These are phyloP conservation scores for Avicennia marina DNA, from an alignment of 257 asterid genomes.

Conservation along the genomic window DNA sequence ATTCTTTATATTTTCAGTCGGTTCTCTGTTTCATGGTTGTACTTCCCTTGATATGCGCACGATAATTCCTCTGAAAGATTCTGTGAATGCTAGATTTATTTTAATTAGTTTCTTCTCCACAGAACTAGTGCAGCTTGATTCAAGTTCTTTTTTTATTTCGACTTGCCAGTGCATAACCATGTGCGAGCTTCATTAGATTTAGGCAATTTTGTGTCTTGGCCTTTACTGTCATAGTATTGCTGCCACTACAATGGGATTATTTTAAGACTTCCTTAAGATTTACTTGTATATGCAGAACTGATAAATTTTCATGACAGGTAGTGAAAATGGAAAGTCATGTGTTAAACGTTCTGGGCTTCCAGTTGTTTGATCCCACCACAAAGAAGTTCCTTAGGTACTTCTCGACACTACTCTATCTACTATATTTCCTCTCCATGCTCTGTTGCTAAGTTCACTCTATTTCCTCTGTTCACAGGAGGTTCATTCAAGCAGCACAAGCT, in stretches of 20 bases:
- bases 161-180: too few relatives aligned
- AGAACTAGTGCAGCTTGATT: too few relatives aligned
- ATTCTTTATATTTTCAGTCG: not conserved
- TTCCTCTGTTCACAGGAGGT: constrained; percentile 59
- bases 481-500: constrained; percentile 92
- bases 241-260: too few relatives aligned
- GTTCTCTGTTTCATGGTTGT: not conserved
- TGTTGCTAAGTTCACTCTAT: constrained; percentile 10
- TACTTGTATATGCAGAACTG: constrained; percentile 2
- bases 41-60: too few relatives aligned
- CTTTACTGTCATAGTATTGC: too few relatives aligned
- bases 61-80: too few relatives aligned
- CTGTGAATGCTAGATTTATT: too few relatives aligned
- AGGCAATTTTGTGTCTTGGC: too few relatives aligned
- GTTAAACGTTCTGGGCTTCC: constrained; percentile 66
- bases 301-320: constrained; percentile 49
- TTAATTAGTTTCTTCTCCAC: too few relatives aligned
- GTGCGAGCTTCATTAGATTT: too few relatives aligned
- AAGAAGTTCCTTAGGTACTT: constrained; percentile 91
- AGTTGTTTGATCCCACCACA: constrained; percentile 71
- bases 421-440: not conserved
- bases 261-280: too few relatives aligned
- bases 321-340: constrained; percentile 73
- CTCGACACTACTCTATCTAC: not conserved
- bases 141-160: too few relatives aligned